These are phyloP conservation scores for Sporothrix sp. DNA, from an alignment of 2,329 filamentous ascomycete genomes.

Conservation along the genomic window DNA sequence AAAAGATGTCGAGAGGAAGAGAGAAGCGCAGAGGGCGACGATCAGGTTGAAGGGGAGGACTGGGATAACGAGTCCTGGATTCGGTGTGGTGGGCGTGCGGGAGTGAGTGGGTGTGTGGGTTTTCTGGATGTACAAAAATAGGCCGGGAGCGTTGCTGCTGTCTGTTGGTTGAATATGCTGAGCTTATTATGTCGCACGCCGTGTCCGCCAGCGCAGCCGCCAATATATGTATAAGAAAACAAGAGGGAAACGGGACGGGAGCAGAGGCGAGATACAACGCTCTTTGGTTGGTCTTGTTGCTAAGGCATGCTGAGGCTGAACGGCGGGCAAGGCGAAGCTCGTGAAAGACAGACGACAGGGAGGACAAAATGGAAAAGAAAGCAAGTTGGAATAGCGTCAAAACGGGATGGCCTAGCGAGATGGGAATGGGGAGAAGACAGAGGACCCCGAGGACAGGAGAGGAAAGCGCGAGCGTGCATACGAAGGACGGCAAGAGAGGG, in stretches of 20 bases:
- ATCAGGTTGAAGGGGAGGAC: not conserved
- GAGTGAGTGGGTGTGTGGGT: not conserved
- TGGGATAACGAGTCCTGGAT: slow-evolving; percentile 9
- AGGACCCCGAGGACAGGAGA: not conserved
- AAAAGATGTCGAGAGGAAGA: not conserved
- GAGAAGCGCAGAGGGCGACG: not conserved
- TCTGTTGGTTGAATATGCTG: too few species aligned
- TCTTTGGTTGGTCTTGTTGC: not conserved
- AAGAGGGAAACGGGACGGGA: not conserved
- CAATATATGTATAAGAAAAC: not conserved
- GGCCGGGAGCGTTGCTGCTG: too few species aligned
- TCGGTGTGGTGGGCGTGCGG: not conserved
- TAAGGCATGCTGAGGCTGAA: too few species aligned
- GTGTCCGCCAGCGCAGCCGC: not conserved
- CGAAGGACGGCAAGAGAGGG: not conserved
- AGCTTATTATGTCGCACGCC: not conserved
- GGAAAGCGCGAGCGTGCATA: slow-evolving; percentile 1
- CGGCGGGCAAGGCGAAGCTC: too few species aligned
- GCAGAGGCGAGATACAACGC: not conserved
- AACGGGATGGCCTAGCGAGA: not conserved
- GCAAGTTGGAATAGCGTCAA: slow-evolving; percentile 1
- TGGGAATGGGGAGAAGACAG: not conserved
- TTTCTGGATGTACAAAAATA: not conserved
- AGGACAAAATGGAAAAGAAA: not conserved
- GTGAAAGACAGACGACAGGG: slow-evolving; percentile 2